A percentile compares a stretch with the other conserved stretches of the same genome.
Conservation (phyloP, 495 filamentous ascomycete genomes). For the Friedmanniomyces endolithicus region DNA sequence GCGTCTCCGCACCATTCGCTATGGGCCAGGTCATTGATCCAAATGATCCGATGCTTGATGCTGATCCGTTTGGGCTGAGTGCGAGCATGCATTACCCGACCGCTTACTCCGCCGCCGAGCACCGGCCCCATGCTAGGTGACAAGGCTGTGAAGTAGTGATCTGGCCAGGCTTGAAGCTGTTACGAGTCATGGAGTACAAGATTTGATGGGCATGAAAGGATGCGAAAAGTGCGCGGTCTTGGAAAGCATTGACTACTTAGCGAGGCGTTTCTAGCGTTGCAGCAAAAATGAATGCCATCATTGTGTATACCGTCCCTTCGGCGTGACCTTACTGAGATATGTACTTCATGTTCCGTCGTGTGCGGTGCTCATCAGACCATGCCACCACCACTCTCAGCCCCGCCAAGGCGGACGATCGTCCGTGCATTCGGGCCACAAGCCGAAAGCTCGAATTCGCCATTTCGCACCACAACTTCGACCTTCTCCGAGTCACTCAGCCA, state of each 20-base stretch:
- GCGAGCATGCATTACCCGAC: slow-evolving; percentile 92
- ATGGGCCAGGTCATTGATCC: slow-evolving; percentile 64
- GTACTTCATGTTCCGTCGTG: too few relatives aligned
- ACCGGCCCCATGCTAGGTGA: slow-evolving; percentile 27
- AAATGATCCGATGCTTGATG: slow-evolving; percentile 72
- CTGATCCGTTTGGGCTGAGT: slow-evolving; percentile 79
- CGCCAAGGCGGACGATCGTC: not conserved
- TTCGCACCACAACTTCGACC: not conserved
- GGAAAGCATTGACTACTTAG: not conserved
- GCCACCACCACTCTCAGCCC: too few relatives aligned
- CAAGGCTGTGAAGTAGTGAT: not conserved
- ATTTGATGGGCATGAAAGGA: not conserved
- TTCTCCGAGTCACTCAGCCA: not conserved
- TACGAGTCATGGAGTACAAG: not conserved
- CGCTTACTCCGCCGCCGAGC: slow-evolving; percentile 58
- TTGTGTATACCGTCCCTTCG: too few relatives aligned
- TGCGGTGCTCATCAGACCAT: too few relatives aligned
- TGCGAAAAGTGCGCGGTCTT: not conserved
- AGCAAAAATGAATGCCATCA: too few relatives aligned
- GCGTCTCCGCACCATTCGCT: slow-evolving; percentile 30
- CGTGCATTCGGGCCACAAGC: not conserved
- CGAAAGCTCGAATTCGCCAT: not conserved
- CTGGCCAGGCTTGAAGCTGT: not conserved
- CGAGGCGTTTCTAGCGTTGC: not conserved
- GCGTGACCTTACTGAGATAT: too few relatives aligned